phyloP scores from a whole-genome alignment of 306 rosid genomes.

The Calophaca sinica region DNA sequence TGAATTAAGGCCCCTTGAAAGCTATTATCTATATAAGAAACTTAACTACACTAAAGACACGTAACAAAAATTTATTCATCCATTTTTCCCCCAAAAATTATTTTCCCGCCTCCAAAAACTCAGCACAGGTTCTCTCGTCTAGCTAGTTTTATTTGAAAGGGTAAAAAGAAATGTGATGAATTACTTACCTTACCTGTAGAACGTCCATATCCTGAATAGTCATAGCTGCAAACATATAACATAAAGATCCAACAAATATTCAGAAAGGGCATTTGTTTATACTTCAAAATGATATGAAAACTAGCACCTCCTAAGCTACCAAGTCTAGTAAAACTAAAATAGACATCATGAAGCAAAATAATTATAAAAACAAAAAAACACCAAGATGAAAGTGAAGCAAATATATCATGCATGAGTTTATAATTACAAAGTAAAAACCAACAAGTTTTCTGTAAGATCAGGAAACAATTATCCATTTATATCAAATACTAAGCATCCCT shows the following conservation, averaged over 20 bases:
- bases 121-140: no score
- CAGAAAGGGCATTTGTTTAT: conserved; percentile 13
- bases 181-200: conserved; percentile 92
- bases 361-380: background rate
- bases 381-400: background rate
- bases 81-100: no score
- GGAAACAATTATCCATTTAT: no score
- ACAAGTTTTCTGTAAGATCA: background rate
- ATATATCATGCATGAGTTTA: conserved; percentile 10
- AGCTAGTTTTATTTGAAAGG: no score
- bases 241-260: conserved; percentile 41
- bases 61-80: no score
- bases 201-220: conserved; percentile 97
- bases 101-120: no score
- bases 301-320: background rate
- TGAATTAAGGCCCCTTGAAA: background rate
- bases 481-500: no score
- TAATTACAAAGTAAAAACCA: conserved; percentile 19
- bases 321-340: conserved; percentile 4
- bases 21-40: no score
- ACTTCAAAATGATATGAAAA: background rate
- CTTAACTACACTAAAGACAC: no score
- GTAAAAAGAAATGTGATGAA: background rate
- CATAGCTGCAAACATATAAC: conserved; percentile 73
- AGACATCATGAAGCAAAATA: background rate